Evolutionary conservation across 2,329 filamentous ascomycete species (phyloP).

Genomic region (Ophiosphaerella narmari): DNA sequence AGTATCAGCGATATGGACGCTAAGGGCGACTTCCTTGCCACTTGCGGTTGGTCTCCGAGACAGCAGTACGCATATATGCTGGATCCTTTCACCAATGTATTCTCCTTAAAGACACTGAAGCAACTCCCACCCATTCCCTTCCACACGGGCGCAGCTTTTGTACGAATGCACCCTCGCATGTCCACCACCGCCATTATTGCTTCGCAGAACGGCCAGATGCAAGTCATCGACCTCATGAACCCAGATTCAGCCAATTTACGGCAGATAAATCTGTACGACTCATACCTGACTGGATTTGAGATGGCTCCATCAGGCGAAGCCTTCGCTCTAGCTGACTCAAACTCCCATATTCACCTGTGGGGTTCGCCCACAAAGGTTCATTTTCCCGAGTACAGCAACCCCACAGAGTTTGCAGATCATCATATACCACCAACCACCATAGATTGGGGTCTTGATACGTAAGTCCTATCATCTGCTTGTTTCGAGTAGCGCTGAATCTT

Average conservation of each 20-base stretch:
- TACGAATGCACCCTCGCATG: conserved; percentile 95
- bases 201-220: conserved; percentile 89
- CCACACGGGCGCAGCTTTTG: conserved; percentile 88
- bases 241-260: conserved; percentile 84
- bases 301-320: conserved; percentile 88
- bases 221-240: conserved; percentile 94
- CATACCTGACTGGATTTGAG: conserved; percentile 78
- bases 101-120: conserved; percentile 87
- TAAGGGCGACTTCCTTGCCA: conserved; percentile 91
- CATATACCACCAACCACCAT: conserved; percentile 63
- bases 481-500: conserved; percentile 6
- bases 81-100: conserved; percentile 92
- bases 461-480: conserved; percentile 35
- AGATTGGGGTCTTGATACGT: conserved; percentile 74
- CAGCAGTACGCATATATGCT: conserved; percentile 80
- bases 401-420: conserved; percentile 72
- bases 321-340: conserved; percentile 77
- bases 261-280: conserved; percentile 75
- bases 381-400: conserved; percentile 80
- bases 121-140: conserved; percentile 90
- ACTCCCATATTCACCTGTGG: conserved; percentile 83
- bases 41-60: conserved; percentile 88
- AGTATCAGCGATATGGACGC: conserved; percentile 97
- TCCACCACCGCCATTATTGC: conserved; percentile 93
- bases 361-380: conserved; percentile 83